Percentiles rank a stretch among this genome's conserved stretches.
Conservation (phyloP, 371 early-diverging fungal genomes). For the Saksenaea vasiformis region DNA sequence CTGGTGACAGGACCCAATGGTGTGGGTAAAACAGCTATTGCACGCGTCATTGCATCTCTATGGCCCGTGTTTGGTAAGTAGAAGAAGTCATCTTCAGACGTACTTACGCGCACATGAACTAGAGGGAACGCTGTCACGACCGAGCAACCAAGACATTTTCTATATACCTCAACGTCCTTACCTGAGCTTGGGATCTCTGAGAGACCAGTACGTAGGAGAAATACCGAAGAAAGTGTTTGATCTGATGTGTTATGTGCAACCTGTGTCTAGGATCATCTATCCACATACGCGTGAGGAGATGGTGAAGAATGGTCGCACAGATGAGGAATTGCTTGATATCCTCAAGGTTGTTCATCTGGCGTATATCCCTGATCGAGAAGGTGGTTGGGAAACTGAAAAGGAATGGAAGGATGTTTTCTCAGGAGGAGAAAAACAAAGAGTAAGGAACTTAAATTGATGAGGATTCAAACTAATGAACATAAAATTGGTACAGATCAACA, state of each 20-base stretch:
- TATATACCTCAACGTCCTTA: slow-evolving; percentile 93
- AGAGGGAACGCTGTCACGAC: slow-evolving; percentile 71
- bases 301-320: slow-evolving; percentile 72
- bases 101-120: background rate
- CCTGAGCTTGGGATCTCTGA: slow-evolving; percentile 79
- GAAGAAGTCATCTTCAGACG: background rate
- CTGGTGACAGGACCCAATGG: slow-evolving; percentile 83
- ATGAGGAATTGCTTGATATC: slow-evolving; percentile 74
- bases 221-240: background rate
- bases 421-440: slow-evolving; percentile 91
- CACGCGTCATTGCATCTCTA: slow-evolving; percentile 82
- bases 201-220: slow-evolving; percentile 70
- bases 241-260: background rate
- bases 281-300: slow-evolving; percentile 84
- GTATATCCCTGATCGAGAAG: slow-evolving; percentile 79
- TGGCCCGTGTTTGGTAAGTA: slow-evolving; percentile 80
- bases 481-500: slow-evolving; percentile 53
- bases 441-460: slow-evolving; percentile 28
- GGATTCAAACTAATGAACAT: background rate
- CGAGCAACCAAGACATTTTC: slow-evolving; percentile 69
- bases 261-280: slow-evolving; percentile 67
- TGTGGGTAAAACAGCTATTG: slow-evolving; percentile 79
- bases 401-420: slow-evolving; percentile 93
- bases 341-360: slow-evolving; percentile 73
- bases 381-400: slow-evolving; percentile 85